Conservation (phyloP, 352 stramenopile genomes). For the Phytophthora pinifolia region DNA sequence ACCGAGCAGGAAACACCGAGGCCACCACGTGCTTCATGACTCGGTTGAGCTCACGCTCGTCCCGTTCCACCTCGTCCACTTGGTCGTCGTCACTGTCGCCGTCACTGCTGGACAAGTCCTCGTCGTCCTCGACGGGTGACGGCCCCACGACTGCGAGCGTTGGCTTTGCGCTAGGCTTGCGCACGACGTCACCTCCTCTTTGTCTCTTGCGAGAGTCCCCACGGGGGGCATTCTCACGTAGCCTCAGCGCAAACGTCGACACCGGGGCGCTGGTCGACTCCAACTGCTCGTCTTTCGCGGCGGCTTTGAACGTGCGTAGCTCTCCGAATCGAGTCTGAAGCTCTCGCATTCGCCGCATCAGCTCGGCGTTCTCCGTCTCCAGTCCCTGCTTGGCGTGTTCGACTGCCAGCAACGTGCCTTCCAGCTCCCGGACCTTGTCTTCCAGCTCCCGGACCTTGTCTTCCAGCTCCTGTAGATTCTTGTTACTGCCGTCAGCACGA, state of each 20-base stretch:
- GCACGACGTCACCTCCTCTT: background rate
- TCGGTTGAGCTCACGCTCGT: slow-evolving; percentile 52
- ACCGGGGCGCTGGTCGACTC: slow-evolving; percentile 19
- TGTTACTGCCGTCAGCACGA: slow-evolving; percentile 16
- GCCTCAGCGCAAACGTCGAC: slow-evolving; percentile 44
- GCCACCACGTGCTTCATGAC: slow-evolving; percentile 53
- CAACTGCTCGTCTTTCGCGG: slow-evolving; percentile 1
- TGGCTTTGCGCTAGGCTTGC: background rate
- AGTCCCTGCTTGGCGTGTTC: slow-evolving; percentile 37
- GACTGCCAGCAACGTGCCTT: slow-evolving; percentile 33
- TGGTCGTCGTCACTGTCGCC: slow-evolving; percentile 32
- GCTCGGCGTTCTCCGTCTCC: slow-evolving; percentile 58
- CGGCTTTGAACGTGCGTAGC: slow-evolving; percentile 14
- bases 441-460: slow-evolving; percentile 39
- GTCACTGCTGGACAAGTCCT: slow-evolving; percentile 53
- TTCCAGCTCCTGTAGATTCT: slow-evolving; percentile 47
- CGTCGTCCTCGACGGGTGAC: slow-evolving; percentile 32
- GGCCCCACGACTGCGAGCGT: background rate
- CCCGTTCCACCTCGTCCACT: slow-evolving; percentile 39
- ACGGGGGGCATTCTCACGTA: slow-evolving; percentile 26
- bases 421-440: slow-evolving; percentile 34
- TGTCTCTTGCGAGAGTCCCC: slow-evolving; percentile 15
- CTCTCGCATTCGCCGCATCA: slow-evolving; percentile 47
- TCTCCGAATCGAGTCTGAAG: slow-evolving; percentile 43
- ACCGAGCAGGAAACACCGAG: slow-evolving; percentile 43